Evolutionary conservation across 1,139 yeast genomes (phyloP), one percentile per base, ranked within the genome.

Genomic region (Candida buenavistaensis): DNA sequence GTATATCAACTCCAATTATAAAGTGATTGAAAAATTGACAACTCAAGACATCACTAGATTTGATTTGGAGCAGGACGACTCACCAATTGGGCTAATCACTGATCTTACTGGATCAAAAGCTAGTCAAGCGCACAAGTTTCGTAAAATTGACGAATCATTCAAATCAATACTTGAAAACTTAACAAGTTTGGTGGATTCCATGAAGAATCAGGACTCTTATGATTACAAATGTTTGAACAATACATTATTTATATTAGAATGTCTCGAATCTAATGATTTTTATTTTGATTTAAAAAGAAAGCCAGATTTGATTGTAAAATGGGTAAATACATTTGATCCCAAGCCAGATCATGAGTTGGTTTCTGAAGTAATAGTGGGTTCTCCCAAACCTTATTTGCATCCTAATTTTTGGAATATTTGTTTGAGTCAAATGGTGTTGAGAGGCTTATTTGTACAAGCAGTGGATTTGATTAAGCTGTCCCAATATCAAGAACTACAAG

Each of bases 241-340:
- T 38, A 61, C 69, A 12, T 52, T 73, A 22, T 66, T 68, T 39
- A 73, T 83, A 6, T 50, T 83, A 32, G 79, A 78, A 41, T 76
- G 88, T 46, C 51, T 83, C 19, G 69, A 70, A 33, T 77, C 86
- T 1, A 55, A 74, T 24, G 62, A 67, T 43, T 83, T 81, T 48
- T 65, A 51, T 29, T 39, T 72, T 1, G 55, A 61, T 16, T 62
- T 64, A 2, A 66, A 62, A 27, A 64, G 64, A 27, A 71, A 65
- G 33, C 77, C 81, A 2, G 72, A 68, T 21, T 52, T 65, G 13
- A 55, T 80, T 28, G 57, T 70, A 11, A 69, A 65, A 35, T 84
- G 92, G 92, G 66, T 82, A 22, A 84, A 84, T 51, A 67, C 78
- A 39, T 78, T 80, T 29, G 88, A 82, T 49, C 68, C 72, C 9